These are phyloP conservation scores for Hyaloscypha hepaticicola DNA, from an alignment of 495 filamentous ascomycete genomes.

Conservation along the genomic window DNA sequence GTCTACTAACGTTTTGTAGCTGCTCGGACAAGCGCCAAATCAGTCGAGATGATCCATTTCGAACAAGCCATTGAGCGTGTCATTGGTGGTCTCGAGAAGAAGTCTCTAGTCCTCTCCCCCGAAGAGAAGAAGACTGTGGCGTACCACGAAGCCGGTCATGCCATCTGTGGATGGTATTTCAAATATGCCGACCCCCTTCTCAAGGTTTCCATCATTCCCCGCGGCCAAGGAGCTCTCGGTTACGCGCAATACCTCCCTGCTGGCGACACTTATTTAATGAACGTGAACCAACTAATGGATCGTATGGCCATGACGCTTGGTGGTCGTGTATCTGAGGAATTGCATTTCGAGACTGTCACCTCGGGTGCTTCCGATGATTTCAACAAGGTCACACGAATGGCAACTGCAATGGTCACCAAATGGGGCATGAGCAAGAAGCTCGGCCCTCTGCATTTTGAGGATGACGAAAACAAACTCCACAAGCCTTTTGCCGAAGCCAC, in stretches of 20 bases:
- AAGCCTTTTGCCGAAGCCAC: conserved; percentile 97
- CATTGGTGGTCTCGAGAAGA: conserved; percentile 93
- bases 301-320: conserved; percentile 99
- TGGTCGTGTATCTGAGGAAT: conserved; percentile 89
- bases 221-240: conserved; percentile 87
- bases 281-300: conserved; percentile 93
- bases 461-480: conserved; percentile 71
- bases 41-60: conserved; percentile 84
- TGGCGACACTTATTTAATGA: conserved; percentile 92
- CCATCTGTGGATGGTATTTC: conserved; percentile 98
- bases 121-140: conserved; percentile 93
- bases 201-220: conserved; percentile 97
- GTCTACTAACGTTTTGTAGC: conserved; percentile 55
- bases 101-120: conserved; percentile 86
- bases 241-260: conserved; percentile 96
- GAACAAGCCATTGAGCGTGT: conserved; percentile 97
- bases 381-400: conserved; percentile 96
- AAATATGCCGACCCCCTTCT: conserved; percentile 93
- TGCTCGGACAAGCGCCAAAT: conserved; percentile 73
- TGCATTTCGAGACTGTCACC: conserved; percentile 95
- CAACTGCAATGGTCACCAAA: conserved; percentile 94
- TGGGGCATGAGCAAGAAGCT: conserved; percentile 97
- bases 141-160: conserved; percentile 97
- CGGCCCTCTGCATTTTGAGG: conserved; percentile 85
- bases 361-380: conserved; percentile 95